Percentiles rank a stretch among this genome's conserved stretches.
Evolutionary conservation across 495 filamentous ascomycete species (phyloP).

Genomic region (Bathelium albidoporum): DNA sequence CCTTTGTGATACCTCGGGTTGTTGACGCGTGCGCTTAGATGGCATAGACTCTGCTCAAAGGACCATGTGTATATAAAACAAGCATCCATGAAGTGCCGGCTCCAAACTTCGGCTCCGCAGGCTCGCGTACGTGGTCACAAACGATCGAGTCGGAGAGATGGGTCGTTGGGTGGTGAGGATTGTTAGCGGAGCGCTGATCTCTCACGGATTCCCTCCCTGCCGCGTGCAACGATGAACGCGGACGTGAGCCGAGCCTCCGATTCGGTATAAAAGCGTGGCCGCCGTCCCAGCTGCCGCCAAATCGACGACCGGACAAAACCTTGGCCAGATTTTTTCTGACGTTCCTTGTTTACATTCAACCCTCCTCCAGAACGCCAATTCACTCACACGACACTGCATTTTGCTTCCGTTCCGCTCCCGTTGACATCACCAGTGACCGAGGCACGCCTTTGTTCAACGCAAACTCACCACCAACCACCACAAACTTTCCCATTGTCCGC

Average conservation of each 20-base stretch:
- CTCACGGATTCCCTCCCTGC: neutral
- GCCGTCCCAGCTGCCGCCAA: neutral
- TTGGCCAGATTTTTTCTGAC: neutral
- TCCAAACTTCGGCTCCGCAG: too few species aligned
- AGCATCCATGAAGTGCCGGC: too few species aligned
- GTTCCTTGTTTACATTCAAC: slow-evolving; percentile 1
- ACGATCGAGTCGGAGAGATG: neutral
- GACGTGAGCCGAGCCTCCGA: neutral
- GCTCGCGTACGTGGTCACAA: neutral
- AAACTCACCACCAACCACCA: neutral
- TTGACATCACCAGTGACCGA: neutral
- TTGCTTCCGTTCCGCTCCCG: neutral
- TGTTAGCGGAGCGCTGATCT: neutral
- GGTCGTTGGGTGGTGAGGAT: neutral
- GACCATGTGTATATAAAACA: neutral
- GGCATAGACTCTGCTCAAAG: neutral
- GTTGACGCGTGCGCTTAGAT: neutral
- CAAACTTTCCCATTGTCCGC: neutral
- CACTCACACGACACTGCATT: neutral
- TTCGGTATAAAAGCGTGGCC: neutral
- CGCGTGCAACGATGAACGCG: neutral
- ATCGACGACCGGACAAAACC: neutral
- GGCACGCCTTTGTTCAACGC: neutral
- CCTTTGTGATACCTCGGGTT: neutral
- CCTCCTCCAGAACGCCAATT: neutral